A percentile compares a stretch with the other conserved stretches of the same genome.
Conservation (phyloP, 2,329 filamentous ascomycete species). For the Xylariaceae sp. region DNA sequence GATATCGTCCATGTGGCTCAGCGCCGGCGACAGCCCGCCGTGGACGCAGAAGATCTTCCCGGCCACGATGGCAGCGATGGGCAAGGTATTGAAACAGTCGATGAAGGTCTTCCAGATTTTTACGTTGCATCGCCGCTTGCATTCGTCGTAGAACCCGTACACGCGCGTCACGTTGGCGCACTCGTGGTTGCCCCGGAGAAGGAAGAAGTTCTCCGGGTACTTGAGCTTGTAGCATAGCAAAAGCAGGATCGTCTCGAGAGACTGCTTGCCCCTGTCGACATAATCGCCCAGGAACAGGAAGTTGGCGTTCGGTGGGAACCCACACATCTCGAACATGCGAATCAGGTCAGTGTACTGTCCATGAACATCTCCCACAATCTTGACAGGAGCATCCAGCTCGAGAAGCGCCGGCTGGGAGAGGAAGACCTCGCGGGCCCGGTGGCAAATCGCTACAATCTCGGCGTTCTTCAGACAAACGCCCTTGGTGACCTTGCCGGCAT, state of each 20-base stretch:
- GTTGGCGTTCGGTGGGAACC: slow-evolving; percentile 86
- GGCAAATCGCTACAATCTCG: slow-evolving; percentile 90
- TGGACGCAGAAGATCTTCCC: slow-evolving; percentile 99
- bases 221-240: slow-evolving; percentile 99
- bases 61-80: slow-evolving; percentile 97
- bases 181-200: slow-evolving; percentile 97
- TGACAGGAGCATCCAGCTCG: slow-evolving; percentile 90
- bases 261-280: slow-evolving; percentile 98
- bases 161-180: slow-evolving; percentile 98
- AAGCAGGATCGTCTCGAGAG: slow-evolving; percentile 95
- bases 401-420: slow-evolving; percentile 86
- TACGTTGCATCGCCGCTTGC: slow-evolving; percentile 98
- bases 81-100: slow-evolving; percentile 98
- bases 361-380: slow-evolving; percentile 95
- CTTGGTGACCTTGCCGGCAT: slow-evolving; percentile 95
- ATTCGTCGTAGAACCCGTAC: slow-evolving; percentile 99
- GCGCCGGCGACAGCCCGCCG: slow-evolving; percentile 83
- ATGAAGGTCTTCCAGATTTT: slow-evolving; percentile 99
- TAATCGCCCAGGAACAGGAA: slow-evolving; percentile 98
- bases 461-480: slow-evolving; percentile 96
- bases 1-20: slow-evolving; percentile 98
- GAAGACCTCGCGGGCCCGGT: slow-evolving; percentile 81
- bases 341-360: slow-evolving; percentile 96
- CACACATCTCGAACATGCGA: slow-evolving; percentile 97
- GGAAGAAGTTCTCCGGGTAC: slow-evolving; percentile 99